Conservation (phyloP, 257 asterid species). For the Nicotiana attenuata region DNA sequence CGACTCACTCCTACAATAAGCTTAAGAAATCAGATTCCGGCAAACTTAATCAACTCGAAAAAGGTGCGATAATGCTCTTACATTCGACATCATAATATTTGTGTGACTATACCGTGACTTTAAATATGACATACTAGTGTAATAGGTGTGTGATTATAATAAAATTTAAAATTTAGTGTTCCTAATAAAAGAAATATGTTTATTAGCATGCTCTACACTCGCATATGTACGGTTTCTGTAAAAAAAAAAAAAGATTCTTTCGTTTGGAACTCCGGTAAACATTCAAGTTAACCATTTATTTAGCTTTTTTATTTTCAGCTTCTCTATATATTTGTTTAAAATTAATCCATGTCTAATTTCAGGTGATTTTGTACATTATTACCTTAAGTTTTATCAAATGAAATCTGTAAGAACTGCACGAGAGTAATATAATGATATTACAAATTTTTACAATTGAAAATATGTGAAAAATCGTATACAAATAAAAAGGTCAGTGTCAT, state of each 20-base stretch:
- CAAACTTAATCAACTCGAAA: background rate
- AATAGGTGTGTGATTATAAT: too few species aligned
- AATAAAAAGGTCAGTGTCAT: background rate
- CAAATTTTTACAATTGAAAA: too few species aligned
- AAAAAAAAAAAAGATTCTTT: too few species aligned
- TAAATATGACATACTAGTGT: too few species aligned
- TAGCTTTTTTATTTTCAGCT: too few species aligned
- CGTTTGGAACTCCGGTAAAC: too few species aligned
- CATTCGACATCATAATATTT: too few species aligned
- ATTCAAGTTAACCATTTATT: too few species aligned
- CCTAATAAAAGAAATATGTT: background rate
- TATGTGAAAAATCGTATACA: too few species aligned
- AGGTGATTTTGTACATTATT: background rate
- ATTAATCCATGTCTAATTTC: background rate
- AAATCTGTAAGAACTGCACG: background rate
- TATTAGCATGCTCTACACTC: background rate
- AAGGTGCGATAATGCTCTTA: background rate
- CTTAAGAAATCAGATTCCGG: constrained; percentile 8
- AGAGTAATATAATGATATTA: background rate
- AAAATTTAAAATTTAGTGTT: too few species aligned
- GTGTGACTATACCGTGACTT: too few species aligned
- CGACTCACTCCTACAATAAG: constrained; percentile 7
- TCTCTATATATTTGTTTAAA: too few species aligned
- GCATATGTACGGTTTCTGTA: background rate
- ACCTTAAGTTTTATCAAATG: background rate